Evolutionary conservation across 23 red algal genomes (phyloP).

Genomic region (Gracilaria gracilis): DNA sequence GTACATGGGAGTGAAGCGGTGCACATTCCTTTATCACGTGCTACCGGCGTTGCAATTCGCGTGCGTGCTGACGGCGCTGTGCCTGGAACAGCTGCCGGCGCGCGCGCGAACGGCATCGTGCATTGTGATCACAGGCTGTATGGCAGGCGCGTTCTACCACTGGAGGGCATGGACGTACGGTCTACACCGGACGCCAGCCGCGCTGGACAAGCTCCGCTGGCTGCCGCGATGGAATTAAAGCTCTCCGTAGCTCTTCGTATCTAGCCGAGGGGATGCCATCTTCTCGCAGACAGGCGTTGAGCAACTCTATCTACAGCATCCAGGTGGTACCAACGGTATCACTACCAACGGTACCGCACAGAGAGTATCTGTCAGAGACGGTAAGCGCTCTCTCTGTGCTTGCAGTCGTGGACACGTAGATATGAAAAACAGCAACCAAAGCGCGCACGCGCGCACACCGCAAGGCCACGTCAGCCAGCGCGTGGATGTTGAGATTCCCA

Average conservation of each 20-base stretch:
- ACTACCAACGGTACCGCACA: too few species aligned
- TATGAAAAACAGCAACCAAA: not conserved
- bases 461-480: not conserved
- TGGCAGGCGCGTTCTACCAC: conserved; percentile 75
- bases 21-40: conserved; percentile 95
- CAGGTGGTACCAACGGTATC: too few species aligned
- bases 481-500: not conserved
- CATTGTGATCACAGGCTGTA: not conserved
- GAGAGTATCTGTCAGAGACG: not conserved
- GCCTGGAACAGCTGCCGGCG: conserved; percentile 18
- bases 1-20: conserved; percentile 81
- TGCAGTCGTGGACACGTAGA: not conserved
- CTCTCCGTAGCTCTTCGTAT: too few species aligned
- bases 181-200: conserved; percentile 15
- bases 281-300: too few species aligned
- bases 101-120: conserved; percentile 24
- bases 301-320: too few species aligned
- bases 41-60: conserved; percentile 72
- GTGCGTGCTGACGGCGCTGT: conserved; percentile 52
- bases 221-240: conserved; percentile 84
- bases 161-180: conserved; percentile 95
- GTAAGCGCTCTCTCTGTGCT: not conserved
- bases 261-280: too few species aligned
- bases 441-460: not conserved
- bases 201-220: conserved; percentile 62